These are phyloP conservation scores for Taphrina confusa DNA, from an alignment of 1,139 yeast species.

Conservation along the genomic window DNA sequence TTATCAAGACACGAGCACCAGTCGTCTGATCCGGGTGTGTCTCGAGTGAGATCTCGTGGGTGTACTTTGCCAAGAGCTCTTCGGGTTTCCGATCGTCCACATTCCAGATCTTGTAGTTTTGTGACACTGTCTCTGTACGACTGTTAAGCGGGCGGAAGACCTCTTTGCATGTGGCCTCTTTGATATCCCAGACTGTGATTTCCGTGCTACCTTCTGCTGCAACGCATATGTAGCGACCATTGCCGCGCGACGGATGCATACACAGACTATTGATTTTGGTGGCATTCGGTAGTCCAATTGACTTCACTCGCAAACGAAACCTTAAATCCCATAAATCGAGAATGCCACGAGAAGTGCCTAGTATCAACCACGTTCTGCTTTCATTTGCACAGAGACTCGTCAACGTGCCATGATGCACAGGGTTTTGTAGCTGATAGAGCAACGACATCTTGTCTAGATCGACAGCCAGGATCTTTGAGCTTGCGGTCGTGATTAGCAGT, in stretches of 20 bases:
- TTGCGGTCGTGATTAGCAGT: slow-evolving; percentile 56
- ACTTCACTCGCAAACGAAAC: slow-evolving; percentile 60
- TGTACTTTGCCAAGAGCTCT: slow-evolving; percentile 1
- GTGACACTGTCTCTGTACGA: background rate
- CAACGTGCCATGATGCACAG: slow-evolving; percentile 65
- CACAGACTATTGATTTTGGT: slow-evolving; percentile 53
- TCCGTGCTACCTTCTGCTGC: slow-evolving; percentile 61
- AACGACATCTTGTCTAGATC: slow-evolving; percentile 64
- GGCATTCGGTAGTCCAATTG: slow-evolving; percentile 45
- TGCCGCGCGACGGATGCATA: slow-evolving; percentile 51
- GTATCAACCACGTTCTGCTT: slow-evolving; percentile 60
- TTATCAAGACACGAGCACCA: background rate
- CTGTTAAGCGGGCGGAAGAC: slow-evolving; percentile 17
- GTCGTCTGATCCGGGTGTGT: slow-evolving; percentile 36
- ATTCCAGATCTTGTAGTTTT: slow-evolving; percentile 4
- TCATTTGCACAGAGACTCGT: slow-evolving; percentile 62
- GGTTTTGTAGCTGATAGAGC: slow-evolving; percentile 54
- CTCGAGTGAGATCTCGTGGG: slow-evolving; percentile 11
- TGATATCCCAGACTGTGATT: slow-evolving; percentile 75
- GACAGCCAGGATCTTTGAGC: slow-evolving; percentile 56
- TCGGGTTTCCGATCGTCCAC: slow-evolving; percentile 18
- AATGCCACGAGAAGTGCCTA: slow-evolving; percentile 75
- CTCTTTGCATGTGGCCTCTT: slow-evolving; percentile 43
- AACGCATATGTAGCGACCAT: slow-evolving; percentile 54
- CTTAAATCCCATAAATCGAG: slow-evolving; percentile 81